Conservation (phyloP, 177 flowering plant species). For the Tripterygium wilfordii region DNA sequence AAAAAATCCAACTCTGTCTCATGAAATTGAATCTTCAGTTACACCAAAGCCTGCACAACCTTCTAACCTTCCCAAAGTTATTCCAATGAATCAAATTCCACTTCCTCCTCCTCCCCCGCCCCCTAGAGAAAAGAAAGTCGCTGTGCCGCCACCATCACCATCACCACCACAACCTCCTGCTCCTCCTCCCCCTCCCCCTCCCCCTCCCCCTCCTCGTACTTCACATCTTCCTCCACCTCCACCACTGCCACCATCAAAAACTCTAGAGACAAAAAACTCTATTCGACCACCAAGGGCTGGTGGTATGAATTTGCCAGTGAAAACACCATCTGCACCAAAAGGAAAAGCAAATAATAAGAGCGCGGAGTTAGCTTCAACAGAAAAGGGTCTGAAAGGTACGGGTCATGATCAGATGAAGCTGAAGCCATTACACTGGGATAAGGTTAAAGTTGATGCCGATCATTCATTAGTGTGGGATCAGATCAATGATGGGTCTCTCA, state of each 20-base stretch:
- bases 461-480: slow-evolving; percentile 91
- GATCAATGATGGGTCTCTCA: slow-evolving; percentile 66
- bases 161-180: slow-evolving; percentile 9
- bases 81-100: too few relatives aligned
- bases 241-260: slow-evolving; percentile 13
- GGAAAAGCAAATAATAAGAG: slow-evolving; percentile 16
- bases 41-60: background rate
- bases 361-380: slow-evolving; percentile 14
- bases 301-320: slow-evolving; percentile 9
- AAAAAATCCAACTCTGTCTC: background rate
- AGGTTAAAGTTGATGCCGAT: slow-evolving; percentile 49
- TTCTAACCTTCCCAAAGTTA: slow-evolving; percentile 8
- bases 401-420: slow-evolving; percentile 37
- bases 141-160: slow-evolving; percentile 20
- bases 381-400: slow-evolving; percentile 13
- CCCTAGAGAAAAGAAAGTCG: too few relatives aligned
- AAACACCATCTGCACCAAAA: slow-evolving; percentile 35
- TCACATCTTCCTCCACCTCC: slow-evolving; percentile 27
- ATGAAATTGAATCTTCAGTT: too few relatives aligned
- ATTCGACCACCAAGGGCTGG: slow-evolving; percentile 9
- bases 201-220: slow-evolving; percentile 4
- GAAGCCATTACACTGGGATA: slow-evolving; percentile 94
- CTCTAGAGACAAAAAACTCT: slow-evolving; percentile 4
- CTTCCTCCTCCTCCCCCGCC: slow-evolving; percentile 9
- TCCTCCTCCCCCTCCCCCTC: slow-evolving; percentile 25